Evolutionary conservation across 805 yeast genomes (phyloP).

Genomic region (Pichia gijzeniarum): DNA sequence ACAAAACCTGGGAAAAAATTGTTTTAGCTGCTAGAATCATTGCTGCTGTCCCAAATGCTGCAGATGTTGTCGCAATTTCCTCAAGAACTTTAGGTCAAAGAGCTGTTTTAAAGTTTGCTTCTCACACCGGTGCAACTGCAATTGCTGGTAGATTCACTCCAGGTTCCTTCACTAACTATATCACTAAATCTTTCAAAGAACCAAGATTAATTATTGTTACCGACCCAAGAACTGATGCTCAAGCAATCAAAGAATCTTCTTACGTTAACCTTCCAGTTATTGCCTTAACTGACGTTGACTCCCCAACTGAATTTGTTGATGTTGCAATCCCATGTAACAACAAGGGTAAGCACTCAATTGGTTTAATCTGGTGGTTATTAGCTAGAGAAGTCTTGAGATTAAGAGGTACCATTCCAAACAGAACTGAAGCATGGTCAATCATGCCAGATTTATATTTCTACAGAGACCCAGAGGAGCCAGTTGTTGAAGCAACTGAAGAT

Average conservation of each 20-base stretch:
- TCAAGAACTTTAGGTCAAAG: constrained; percentile 99
- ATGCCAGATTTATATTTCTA: constrained; percentile 99
- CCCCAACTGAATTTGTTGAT: constrained; percentile 98
- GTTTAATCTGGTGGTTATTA: constrained; percentile 99
- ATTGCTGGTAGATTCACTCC: constrained; percentile 99
- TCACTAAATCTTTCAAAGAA: constrained; percentile 99
- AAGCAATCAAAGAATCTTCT: constrained; percentile 99
- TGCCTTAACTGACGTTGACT: constrained; percentile 97
- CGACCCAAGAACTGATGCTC: constrained; percentile 99
- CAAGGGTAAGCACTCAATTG: constrained; percentile 99
- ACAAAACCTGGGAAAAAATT: constrained; percentile 99
- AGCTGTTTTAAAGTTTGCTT: constrained; percentile 98
- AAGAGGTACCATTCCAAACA: constrained; percentile 95
- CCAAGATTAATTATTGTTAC: constrained; percentile 99
- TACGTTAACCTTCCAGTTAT: constrained; percentile 99
- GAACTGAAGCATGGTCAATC: constrained; percentile 96
- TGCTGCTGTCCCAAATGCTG: constrained; percentile 98
- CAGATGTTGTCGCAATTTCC: constrained; percentile 97
- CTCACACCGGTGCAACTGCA: constrained; percentile 99
- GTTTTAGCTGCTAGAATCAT: constrained; percentile 99
- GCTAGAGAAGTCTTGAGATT: constrained; percentile 99
- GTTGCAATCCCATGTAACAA: constrained; percentile 99
- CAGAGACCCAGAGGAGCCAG: constrained; percentile 99
- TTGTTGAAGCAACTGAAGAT: constrained; percentile 60
- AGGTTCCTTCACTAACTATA: constrained; percentile 99